Percentiles rank a stretch among this genome's conserved stretches.
These are phyloP conservation scores for Irpex sp. DNA, from an alignment of 1,284 basidiomycete genomes.

Conservation along the genomic window DNA sequence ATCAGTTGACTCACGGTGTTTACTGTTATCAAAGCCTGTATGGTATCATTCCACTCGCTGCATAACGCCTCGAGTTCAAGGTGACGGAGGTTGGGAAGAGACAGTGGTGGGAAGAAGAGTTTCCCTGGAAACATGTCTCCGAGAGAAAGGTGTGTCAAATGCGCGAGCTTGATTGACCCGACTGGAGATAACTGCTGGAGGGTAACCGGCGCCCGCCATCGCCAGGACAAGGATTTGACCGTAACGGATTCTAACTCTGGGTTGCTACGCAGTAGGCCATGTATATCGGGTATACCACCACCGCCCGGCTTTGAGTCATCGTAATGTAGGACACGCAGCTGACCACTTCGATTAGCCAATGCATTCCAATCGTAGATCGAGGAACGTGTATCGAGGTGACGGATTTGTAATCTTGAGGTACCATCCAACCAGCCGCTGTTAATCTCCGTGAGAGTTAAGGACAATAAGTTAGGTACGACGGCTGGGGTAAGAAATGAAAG, in stretches of 20 bases:
- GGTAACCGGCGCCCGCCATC: conserved; percentile 14
- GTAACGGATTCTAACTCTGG: conserved; percentile 17
- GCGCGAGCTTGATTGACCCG: not conserved
- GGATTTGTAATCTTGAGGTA: conserved; percentile 13
- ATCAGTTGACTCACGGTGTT: conserved; percentile 14
- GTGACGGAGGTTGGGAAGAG: conserved; percentile 20
- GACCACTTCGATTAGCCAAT: too few relatives aligned
- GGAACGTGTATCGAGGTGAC: conserved; percentile 9
- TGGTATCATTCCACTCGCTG: conserved; percentile 10
- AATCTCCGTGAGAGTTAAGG: conserved; percentile 1
- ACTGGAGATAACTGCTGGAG: not conserved
- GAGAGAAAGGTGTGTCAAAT: not conserved
- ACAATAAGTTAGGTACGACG: conserved; percentile 15
- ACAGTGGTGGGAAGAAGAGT: conserved; percentile 2
- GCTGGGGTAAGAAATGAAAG: conserved; percentile 14
- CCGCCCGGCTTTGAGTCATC: conserved; percentile 14
- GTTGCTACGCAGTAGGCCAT: conserved; percentile 22
- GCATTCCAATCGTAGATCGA: not conserved
- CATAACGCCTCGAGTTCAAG: conserved; percentile 17
- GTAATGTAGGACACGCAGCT: conserved; percentile 18
- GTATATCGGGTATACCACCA: conserved; percentile 14
- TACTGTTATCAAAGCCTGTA: conserved; percentile 13
- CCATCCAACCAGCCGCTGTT: conserved; percentile 1
- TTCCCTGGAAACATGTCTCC: not conserved
- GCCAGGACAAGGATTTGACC: conserved; percentile 15